Evolutionary conservation across 768 basidiomycete genomes (phyloP).

Genomic region (Brasilioporus rufonigricans): DNA sequence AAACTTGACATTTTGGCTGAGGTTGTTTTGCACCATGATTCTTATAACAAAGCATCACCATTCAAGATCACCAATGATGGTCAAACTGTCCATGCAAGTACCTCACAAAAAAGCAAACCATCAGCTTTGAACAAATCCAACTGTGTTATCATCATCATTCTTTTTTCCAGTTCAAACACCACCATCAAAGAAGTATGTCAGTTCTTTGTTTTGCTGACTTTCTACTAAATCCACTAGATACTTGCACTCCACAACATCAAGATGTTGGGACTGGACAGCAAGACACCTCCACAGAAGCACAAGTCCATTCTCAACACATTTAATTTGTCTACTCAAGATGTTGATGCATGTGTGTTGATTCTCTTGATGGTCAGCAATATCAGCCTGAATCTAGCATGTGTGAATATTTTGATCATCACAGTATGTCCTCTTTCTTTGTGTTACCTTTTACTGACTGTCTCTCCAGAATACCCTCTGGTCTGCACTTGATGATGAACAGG

Average conservation of each 20-base stretch:
- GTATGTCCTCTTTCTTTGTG: background rate
- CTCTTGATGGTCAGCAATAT: background rate
- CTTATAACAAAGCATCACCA: too few relatives aligned
- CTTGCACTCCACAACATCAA: background rate
- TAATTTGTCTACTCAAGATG: background rate
- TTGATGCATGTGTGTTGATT: background rate
- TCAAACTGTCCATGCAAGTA: too few relatives aligned
- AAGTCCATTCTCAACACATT: background rate
- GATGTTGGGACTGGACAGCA: background rate
- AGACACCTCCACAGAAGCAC: background rate
- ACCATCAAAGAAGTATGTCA: too few relatives aligned
- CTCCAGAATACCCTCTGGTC: too few relatives aligned
- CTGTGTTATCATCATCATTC: too few relatives aligned
- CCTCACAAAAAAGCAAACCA: too few relatives aligned
- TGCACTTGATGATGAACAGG: too few relatives aligned
- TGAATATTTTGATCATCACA: background rate
- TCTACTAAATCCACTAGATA: background rate
- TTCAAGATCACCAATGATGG: too few relatives aligned
- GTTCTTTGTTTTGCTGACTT: too few relatives aligned
- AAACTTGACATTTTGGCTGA: background rate
- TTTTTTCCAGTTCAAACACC: too few relatives aligned
- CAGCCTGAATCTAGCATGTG: background rate
- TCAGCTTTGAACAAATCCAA: too few relatives aligned
- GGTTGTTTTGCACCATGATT: background rate
- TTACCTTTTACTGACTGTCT: too few relatives aligned